Percentiles rank a stretch among this genome's conserved stretches.
Evolutionary conservation across 1,284 basidiomycete genomes (phyloP).

Genomic region (Cutaneotrichosporon cyanovorans): DNA sequence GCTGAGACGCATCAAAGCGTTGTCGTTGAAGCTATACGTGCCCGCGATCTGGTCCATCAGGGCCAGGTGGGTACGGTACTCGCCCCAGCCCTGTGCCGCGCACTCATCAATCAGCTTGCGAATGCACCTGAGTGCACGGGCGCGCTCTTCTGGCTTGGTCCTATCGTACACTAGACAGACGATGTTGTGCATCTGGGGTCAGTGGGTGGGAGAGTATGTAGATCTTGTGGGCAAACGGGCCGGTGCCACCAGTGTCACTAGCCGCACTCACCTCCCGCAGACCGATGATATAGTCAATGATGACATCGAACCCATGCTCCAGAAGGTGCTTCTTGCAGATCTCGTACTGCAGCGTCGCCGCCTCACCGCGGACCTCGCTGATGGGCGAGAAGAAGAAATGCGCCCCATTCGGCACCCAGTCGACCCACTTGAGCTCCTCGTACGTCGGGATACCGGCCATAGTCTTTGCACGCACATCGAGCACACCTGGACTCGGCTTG

Average conservation of each 20-base stretch:
- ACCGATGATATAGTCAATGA: slow-evolving; percentile 9
- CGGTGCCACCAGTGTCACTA: too few species aligned
- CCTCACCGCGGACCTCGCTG: slow-evolving; percentile 5
- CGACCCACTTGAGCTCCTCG: slow-evolving; percentile 11
- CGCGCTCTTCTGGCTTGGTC: slow-evolving; percentile 22
- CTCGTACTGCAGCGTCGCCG: slow-evolving; percentile 2
- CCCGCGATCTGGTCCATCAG: slow-evolving; percentile 22
- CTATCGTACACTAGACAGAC: slow-evolving; percentile 22
- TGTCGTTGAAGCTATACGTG: slow-evolving; percentile 22
- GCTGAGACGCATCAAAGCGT: slow-evolving; percentile 23
- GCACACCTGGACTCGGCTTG: neutral
- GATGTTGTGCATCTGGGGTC: slow-evolving; percentile 8
- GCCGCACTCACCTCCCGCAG: slow-evolving; percentile 6
- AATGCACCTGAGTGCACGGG: slow-evolving; percentile 13
- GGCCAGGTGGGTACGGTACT: slow-evolving; percentile 24
- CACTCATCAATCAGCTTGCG: slow-evolving; percentile 21
- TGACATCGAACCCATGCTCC: slow-evolving; percentile 7
- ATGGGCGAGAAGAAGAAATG: slow-evolving; percentile 14
- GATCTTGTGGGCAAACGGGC: too few species aligned
- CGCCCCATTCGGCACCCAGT: slow-evolving; percentile 9
- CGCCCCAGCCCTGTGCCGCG: slow-evolving; percentile 27
- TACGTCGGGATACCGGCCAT: slow-evolving; percentile 6
- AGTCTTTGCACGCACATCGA: slow-evolving; percentile 8
- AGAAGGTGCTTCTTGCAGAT: slow-evolving; percentile 3
- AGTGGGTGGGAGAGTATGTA: too few species aligned